Percentiles rank a stretch among this genome's conserved stretches.
phyloP scores from a whole-genome alignment of 2,329 filamentous ascomycete genomes.

The Botryosphaeria dothidea region DNA sequence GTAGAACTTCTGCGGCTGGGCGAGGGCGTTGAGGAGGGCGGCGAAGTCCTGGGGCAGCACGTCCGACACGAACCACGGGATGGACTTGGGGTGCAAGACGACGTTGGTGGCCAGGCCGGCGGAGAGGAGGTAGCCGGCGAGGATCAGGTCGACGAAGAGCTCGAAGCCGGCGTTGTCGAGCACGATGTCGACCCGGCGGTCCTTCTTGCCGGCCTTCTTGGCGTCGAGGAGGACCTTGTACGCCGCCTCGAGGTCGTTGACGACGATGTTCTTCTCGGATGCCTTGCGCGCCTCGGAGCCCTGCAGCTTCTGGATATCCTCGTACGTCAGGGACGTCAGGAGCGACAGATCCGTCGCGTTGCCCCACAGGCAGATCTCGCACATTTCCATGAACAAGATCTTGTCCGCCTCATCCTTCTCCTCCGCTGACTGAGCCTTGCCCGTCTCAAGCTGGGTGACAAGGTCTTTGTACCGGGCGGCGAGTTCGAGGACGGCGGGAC shows the following conservation, averaged over 20 bases:
- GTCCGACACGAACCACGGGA: constrained; percentile 98
- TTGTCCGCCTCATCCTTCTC: constrained; percentile 66
- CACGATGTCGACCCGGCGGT: constrained; percentile 86
- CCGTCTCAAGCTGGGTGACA: constrained; percentile 63
- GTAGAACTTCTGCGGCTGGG: constrained; percentile 77
- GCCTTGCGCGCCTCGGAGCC: constrained; percentile 82
- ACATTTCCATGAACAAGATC: constrained; percentile 86
- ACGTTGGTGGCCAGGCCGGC: constrained; percentile 82
- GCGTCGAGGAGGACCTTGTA: constrained; percentile 70
- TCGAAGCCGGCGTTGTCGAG: constrained; percentile 98
- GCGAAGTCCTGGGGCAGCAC: constrained; percentile 84
- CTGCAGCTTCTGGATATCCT: constrained; percentile 96
- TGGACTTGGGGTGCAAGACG: constrained; percentile 88
- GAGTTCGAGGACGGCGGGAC: constrained; percentile 80
- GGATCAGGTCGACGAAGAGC: constrained; percentile 89
- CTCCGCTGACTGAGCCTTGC: constrained; percentile 40
- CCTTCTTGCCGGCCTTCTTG: constrained; percentile 60
- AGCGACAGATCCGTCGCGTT: constrained; percentile 95
- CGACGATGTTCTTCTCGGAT: constrained; percentile 86
- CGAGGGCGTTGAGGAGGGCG: constrained; percentile 78
- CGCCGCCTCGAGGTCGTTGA: constrained; percentile 76
- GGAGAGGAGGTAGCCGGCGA: constrained; percentile 86
- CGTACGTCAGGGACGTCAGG: constrained; percentile 84
- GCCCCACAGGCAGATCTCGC: constrained; percentile 94
- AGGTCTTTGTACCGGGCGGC: constrained; percentile 77